Evolutionary conservation across 352 stramenopile genomes (phyloP), one percentile per base, ranked within the genome.

Genomic region (Phytophthora lateralis): DNA sequence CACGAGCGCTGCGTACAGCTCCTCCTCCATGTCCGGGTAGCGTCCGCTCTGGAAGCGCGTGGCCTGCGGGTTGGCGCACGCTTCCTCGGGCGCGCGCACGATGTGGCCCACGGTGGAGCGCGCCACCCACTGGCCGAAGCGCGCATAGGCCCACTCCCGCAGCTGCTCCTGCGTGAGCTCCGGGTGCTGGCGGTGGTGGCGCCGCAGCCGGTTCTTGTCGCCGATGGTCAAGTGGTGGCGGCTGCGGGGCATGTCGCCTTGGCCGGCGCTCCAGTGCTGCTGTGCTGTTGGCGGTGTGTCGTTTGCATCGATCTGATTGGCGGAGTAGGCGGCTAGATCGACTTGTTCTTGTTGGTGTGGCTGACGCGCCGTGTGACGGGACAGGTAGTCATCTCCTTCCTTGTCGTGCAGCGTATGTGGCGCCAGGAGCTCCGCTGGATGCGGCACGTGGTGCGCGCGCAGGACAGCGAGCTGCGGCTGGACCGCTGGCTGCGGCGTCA

Each of bases 401-500:
- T 37, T 11, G 27, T 45, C 26, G 0, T 6, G 38, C 21, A 24
- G 21, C 21, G 17, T 26, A 64, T 74, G 57, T 88, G 74, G 80
- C 44, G 18, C 3, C 72, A 68, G 18, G 63, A 71, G 51, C 48
- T 83, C 12, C 77, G 76, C 29, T 92, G 79, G 79, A 73, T 88
- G 64, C 70, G 76, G 53, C 68, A 71, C 55, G 55, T 68, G 14
- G 68, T 92, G 27, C 45, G 61, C 15, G 57, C 69, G n/a, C 24
- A 64, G 15, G 80, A 92, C 63, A 63, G 69, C 26, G 78, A 84
- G 50, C 83, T 89, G 63, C 80, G 80, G 26, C 67, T 90, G 17
- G 83, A 92, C 41, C 80, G 83, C 4, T 92, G 83, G 80, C 66
- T 92, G 44, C 59, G 68, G 0, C 69, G 60, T 20, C 72, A 86